These are phyloP conservation scores for Sanghuangporus weigelae DNA, from an alignment of 1,284 basidiomycete species.

Conservation along the genomic window DNA sequence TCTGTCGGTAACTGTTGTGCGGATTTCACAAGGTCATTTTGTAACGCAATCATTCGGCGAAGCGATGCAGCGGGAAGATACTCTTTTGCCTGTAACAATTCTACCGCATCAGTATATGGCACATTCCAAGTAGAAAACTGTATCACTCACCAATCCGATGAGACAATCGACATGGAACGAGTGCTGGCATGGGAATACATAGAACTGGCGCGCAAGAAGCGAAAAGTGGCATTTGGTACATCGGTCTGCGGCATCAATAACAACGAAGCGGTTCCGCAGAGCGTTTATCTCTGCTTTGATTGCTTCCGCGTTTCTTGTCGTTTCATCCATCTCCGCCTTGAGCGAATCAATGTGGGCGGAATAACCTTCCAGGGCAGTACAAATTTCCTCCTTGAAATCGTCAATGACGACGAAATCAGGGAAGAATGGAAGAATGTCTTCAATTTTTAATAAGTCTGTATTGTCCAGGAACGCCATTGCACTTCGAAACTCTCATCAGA, in stretches of 20 bases:
- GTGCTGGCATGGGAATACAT: slow-evolving; percentile 97
- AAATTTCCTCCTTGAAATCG: slow-evolving; percentile 99
- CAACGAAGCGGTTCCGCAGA: slow-evolving; percentile 88
- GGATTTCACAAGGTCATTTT: slow-evolving; percentile 73
- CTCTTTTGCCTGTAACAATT: slow-evolving; percentile 70
- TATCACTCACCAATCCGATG: slow-evolving; percentile 72
- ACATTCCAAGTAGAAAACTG: background rate
- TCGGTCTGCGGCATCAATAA: slow-evolving; percentile 82
- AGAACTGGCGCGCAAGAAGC: slow-evolving; percentile 88
- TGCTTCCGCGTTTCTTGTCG: slow-evolving; percentile 85
- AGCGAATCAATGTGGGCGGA: slow-evolving; percentile 87
- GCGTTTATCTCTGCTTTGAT: slow-evolving; percentile 90
- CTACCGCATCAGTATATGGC: background rate
- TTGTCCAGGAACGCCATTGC: slow-evolving; percentile 96
- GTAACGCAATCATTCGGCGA: slow-evolving; percentile 78
- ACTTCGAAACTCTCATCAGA: slow-evolving; percentile 35
- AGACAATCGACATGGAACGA: slow-evolving; percentile 94
- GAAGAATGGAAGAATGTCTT: slow-evolving; percentile 99
- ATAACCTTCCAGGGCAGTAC: slow-evolving; percentile 91
- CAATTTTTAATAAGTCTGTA: slow-evolving; percentile 93
- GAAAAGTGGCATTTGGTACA: slow-evolving; percentile 79
- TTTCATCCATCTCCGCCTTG: slow-evolving; percentile 95
- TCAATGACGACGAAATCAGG: slow-evolving; percentile 99
- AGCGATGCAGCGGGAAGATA: slow-evolving; percentile 78
- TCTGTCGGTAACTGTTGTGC: slow-evolving; percentile 32